Evolutionary conservation across 1,284 basidiomycete species (phyloP).

Genomic region (Malassezia brasiliensis): DNA sequence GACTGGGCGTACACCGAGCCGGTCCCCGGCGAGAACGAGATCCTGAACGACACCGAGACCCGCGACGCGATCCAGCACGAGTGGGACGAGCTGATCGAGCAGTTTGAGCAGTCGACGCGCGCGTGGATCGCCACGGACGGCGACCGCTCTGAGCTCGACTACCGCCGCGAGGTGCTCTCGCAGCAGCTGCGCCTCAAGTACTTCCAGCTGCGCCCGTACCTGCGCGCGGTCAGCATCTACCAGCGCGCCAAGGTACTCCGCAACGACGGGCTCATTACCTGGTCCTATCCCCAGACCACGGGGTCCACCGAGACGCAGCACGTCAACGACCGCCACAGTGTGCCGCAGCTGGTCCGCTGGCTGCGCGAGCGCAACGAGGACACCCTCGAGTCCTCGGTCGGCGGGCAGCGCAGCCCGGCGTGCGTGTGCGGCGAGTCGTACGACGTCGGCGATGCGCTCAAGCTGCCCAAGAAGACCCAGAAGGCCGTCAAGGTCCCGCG

Average conservation of each 20-base stretch:
- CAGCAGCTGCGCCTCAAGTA: slow-evolving; percentile 45
- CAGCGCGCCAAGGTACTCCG: slow-evolving; percentile 38
- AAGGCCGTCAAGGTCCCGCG: no score
- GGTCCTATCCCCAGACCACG: slow-evolving; percentile 43
- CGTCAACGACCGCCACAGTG: slow-evolving; percentile 39
- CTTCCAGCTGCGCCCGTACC: slow-evolving; percentile 39
- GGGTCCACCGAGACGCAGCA: slow-evolving; percentile 30
- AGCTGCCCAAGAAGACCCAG: not conserved
- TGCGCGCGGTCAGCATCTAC: slow-evolving; percentile 42
- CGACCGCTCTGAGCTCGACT: slow-evolving; percentile 24
- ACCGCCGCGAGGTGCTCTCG: slow-evolving; percentile 34
- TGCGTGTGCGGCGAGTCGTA: not conserved
- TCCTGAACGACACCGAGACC: slow-evolving; percentile 41
- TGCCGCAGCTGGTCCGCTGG: slow-evolving; percentile 41
- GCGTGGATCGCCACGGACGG: slow-evolving; percentile 37
- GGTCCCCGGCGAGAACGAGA: slow-evolving; percentile 39
- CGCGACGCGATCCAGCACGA: slow-evolving; percentile 33
- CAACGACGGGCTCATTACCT: slow-evolving; percentile 34
- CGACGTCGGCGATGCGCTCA: not conserved
- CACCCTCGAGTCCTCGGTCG: slow-evolving; percentile 41
- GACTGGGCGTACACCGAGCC: slow-evolving; percentile 48
- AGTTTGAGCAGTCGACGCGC: slow-evolving; percentile 35
- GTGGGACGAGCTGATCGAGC: slow-evolving; percentile 30
- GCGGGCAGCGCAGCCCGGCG: slow-evolving; percentile 27
- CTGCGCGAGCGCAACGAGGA: slow-evolving; percentile 43